phyloP scores from a whole-genome alignment of 176 grass and related monocot genomes.

The Oryza meyeriana region DNA sequence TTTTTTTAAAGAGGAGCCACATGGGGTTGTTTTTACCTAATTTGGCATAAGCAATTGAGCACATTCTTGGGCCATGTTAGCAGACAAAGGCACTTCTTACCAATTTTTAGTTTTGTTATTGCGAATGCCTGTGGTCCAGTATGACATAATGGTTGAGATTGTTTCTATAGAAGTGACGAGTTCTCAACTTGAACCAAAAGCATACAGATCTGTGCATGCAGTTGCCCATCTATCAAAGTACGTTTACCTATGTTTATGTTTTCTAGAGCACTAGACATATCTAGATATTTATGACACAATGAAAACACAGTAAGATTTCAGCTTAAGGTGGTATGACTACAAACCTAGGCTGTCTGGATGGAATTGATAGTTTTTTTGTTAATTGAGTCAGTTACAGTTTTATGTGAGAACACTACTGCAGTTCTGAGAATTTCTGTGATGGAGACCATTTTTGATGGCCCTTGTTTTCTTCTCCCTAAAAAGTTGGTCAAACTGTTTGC shows the following conservation, averaged over 20 bases:
- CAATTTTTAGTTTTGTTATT: neutral
- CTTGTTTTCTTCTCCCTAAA: neutral
- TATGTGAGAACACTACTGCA: neutral
- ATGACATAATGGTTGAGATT: slow-evolving; percentile 9
- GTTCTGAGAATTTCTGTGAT: neutral
- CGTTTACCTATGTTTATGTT: neutral
- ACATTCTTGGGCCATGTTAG: neutral
- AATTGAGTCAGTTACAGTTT: neutral
- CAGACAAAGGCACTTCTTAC: neutral
- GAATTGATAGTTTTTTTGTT: neutral
- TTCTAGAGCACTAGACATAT: neutral
- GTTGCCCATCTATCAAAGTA: neutral
- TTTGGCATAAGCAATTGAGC: neutral
- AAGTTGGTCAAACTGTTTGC: neutral
- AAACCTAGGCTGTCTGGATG: neutral
- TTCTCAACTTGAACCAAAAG: slow-evolving; percentile 6
- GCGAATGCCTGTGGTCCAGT: neutral
- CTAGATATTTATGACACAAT: neutral
- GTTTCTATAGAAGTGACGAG: neutral
- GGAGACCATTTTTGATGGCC: neutral
- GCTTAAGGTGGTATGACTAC: neutral
- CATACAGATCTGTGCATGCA: slow-evolving; percentile 6
- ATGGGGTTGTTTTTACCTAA: neutral
- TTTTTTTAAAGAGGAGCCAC: too few species aligned
- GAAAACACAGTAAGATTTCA: neutral